Percentiles rank a stretch among this genome's conserved stretches.
Evolutionary conservation across 2,329 filamentous ascomycete species (phyloP).

Genomic region (Aureobasidium vineae): DNA sequence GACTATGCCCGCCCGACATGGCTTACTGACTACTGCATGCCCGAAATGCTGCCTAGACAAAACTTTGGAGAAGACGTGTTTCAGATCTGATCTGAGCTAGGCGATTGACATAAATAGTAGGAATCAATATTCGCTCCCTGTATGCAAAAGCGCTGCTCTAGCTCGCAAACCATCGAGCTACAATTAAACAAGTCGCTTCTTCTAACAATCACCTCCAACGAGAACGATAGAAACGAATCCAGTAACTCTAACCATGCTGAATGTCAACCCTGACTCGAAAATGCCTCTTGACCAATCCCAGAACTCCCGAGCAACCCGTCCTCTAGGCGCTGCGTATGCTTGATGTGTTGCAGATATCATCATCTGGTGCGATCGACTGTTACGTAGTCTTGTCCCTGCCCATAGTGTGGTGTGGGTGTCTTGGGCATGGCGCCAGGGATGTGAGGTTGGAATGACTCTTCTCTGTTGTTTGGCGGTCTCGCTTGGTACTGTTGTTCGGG

Average conservation of each 20-base stretch:
- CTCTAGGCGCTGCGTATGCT: background rate
- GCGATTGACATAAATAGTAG: background rate
- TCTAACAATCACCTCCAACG: background rate
- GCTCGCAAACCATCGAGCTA: background rate
- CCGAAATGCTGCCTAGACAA: background rate
- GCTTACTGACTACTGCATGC: background rate
- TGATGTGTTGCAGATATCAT: background rate
- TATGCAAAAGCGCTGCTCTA: background rate
- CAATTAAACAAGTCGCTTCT: background rate
- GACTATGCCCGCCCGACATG: background rate
- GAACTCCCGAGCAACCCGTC: conserved; percentile 7
- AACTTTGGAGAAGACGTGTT: background rate
- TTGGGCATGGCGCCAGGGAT: conserved; percentile 39
- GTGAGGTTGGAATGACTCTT: conserved; percentile 26
- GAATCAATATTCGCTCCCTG: background rate
- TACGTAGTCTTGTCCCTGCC: conserved; percentile 39
- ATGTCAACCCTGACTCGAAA: background rate
- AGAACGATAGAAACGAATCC: background rate
- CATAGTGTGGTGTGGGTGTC: conserved; percentile 36
- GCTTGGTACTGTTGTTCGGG: background rate
- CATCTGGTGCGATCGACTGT: conserved; percentile 38
- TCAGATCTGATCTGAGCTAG: background rate
- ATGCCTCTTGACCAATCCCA: conserved; percentile 1
- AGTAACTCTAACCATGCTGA: background rate
- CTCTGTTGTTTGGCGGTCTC: conserved; percentile 23